These are phyloP conservation scores for Echeveria elegans DNA, from an alignment of 164 flowering plant genomes.

Conservation along the genomic window DNA sequence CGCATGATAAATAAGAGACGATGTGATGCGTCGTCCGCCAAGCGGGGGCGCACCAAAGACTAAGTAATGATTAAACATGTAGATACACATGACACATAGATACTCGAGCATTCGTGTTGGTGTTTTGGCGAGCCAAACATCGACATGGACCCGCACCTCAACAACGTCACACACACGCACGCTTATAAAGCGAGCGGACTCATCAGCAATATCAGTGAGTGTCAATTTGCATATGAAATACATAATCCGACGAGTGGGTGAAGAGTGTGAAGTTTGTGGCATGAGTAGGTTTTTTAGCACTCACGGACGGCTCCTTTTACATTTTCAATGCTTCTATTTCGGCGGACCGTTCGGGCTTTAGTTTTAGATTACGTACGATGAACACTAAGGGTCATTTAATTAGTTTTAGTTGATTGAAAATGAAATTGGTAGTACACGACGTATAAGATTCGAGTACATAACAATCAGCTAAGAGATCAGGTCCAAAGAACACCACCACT, in stretches of 20 bases:
- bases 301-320: neutral
- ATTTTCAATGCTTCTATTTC: neutral
- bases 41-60: conserved; percentile 1
- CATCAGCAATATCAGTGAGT: neutral
- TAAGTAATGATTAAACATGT: neutral
- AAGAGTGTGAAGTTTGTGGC: conserved; percentile 1
- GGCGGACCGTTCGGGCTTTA: neutral
- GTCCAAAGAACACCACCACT: no score
- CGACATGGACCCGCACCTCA: conserved; percentile 1
- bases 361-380: no score
- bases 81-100: neutral
- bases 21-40: neutral
- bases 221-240: no score
- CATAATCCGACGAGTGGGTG: no score
- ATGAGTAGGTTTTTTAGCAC: conserved; percentile 2
- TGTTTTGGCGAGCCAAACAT: neutral
- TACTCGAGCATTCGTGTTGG: neutral
- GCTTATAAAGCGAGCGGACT: neutral
- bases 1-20: no score
- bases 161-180: conserved; percentile 5
- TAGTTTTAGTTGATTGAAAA: neutral
- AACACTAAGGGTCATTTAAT: neutral
- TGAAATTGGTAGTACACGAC: no score
- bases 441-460: no score
- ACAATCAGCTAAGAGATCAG: no score